Base-by-base conservation (phyloP, 139 green algal genomes). In the Chlorella sorokiniana region DNA sequence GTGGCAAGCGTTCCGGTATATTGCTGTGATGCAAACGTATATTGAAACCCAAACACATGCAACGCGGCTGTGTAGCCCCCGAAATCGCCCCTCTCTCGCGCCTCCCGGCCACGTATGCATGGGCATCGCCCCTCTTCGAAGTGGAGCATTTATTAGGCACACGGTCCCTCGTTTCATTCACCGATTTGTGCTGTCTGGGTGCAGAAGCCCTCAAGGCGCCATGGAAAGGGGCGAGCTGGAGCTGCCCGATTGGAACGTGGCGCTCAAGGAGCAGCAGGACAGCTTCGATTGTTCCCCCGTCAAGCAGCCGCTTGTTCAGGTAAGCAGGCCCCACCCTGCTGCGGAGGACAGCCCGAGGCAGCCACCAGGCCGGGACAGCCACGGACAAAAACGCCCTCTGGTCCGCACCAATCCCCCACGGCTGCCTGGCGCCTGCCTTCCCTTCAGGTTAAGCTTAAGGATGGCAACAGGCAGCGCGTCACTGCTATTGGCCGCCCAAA, bases 221-320 rank as follows among this genome's bases (percentile, higher is more conserved):
- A 71, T 71, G 64, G 64, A 70, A 16, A 29, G 56, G 18, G 56
- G 23, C 48, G 48, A 65, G 10, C 48, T 88, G 29, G 59, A 83
- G 3, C 63, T 89, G 40, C 82, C 78, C 0, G 48, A 86, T 42
- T 89, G 85, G 85, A 89, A 83, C 37, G 33, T 61, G 48, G 83
- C 11, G 1, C 52, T 89, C 27, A 62, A 62, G 31, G 11, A 63
- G 40, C 33, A 68, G 42, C 62, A 67, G 37, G 52, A 87, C 83
- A 29, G 52, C 38, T 51, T 86, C n/a, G 81, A 85, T 10, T 72
- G 61, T 48, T 74, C 41, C 4, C 61, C 61, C 1, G 29, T 33
- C 31, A 72, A 72, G 61, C 42, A 74, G n/a, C 61, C 76, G 9
- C 61, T 74, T n/a, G 61, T 42, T 8, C 62, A 74, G 76, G 61